Evolutionary conservation across 768 basidiomycete species (phyloP).

Genomic region (Rhodotorula diobovata): DNA sequence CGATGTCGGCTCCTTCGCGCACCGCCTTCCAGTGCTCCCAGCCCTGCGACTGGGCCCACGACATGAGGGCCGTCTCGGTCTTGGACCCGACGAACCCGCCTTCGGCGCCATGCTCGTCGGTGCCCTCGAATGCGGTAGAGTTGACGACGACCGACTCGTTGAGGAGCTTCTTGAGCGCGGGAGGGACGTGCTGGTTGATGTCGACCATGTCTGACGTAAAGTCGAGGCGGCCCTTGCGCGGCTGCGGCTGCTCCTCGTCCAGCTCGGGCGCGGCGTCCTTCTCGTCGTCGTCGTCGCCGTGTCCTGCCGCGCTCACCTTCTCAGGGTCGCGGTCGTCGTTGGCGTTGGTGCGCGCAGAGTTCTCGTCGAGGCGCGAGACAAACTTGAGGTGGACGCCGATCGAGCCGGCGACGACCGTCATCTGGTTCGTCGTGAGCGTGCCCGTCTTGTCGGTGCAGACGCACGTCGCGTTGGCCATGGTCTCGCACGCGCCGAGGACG

Average conservation of each 20-base stretch:
- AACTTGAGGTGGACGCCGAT: constrained; percentile 93
- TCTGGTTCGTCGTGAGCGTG: constrained; percentile 88
- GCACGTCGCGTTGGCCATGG: constrained; percentile 96
- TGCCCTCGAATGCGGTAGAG: constrained; percentile 83
- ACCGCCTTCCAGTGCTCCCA: constrained; percentile 70
- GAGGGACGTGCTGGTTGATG: constrained; percentile 62
- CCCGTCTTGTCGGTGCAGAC: constrained; percentile 96
- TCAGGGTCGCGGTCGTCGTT: constrained; percentile 52
- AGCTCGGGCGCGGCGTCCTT: constrained; percentile 12
- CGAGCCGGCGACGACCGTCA: constrained; percentile 95
- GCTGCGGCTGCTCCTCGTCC: constrained; percentile 39
- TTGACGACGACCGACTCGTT: constrained; percentile 85
- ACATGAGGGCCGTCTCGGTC: constrained; percentile 86
- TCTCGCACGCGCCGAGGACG: constrained; percentile 93
- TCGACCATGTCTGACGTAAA: constrained; percentile 78
- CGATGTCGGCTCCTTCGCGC: constrained; percentile 59
- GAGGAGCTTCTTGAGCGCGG: constrained; percentile 61
- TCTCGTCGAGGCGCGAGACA: constrained; percentile 69
- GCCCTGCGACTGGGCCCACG: constrained; percentile 71
- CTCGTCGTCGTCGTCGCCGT: constrained; percentile 39
- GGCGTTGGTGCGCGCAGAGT: constrained; percentile 67
- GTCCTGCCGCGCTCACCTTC: constrained; percentile 20
- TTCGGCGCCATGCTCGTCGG: constrained; percentile 60
- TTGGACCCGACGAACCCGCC: constrained; percentile 77
- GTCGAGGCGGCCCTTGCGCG: constrained; percentile 52